Evolutionary conservation across 805 yeast genomes (phyloP).

Genomic region (Starmerella apis): DNA sequence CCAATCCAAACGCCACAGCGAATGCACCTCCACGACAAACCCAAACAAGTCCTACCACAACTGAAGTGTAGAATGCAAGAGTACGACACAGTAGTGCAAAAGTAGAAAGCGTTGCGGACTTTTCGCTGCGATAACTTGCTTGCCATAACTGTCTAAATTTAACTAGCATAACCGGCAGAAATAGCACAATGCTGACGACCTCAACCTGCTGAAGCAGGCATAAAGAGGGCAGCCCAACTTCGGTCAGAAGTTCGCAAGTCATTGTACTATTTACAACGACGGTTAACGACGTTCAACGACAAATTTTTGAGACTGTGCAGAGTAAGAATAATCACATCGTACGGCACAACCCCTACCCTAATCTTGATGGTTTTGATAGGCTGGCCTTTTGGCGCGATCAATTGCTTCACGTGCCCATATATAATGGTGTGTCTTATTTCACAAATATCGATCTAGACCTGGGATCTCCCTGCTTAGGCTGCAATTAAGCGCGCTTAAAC

Average conservation of each 20-base stretch:
- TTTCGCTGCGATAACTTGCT: conserved; percentile 1
- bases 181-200: conserved; percentile 1
- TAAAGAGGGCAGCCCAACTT: conserved; percentile 1
- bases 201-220: conserved; percentile 2
- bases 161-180: not conserved
- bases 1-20: not conserved
- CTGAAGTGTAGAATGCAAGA: not conserved
- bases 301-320: too few relatives aligned
- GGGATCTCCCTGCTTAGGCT: too few relatives aligned
- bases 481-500: too few relatives aligned
- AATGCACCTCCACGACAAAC: not conserved
- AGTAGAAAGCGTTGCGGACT: not conserved
- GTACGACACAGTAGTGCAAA: not conserved
- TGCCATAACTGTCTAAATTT: not conserved
- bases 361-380: not conserved
- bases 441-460: too few relatives aligned
- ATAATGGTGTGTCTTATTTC: too few relatives aligned
- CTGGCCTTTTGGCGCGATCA: too few relatives aligned
- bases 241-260: conserved; percentile 2
- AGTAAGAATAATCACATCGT: too few relatives aligned
- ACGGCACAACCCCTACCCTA: not conserved
- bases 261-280: not conserved
- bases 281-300: not conserved
- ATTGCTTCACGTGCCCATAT: not conserved
- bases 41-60: not conserved